Evolutionary conservation across 2,329 filamentous ascomycete genomes (phyloP), one percentile per base, ranked within the genome.

Genomic region (Colletotrichum chrysophilum): DNA sequence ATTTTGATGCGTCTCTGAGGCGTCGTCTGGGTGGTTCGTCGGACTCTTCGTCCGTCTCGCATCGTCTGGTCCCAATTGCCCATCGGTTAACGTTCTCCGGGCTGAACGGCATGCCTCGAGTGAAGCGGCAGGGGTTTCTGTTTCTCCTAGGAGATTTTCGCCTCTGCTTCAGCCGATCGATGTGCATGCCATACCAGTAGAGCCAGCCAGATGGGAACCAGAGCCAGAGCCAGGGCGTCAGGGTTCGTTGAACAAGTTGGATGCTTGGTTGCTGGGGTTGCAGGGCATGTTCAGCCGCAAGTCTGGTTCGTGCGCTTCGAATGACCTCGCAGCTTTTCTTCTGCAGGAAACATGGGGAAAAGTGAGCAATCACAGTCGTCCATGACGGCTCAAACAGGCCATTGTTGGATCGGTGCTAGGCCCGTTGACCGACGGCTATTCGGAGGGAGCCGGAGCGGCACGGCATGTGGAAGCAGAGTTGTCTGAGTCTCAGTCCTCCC

Each of bases 281-380:
- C 4, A n/a, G 36, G 34, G 55, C 68, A 72, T 34, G 62, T 67
- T 71, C 48, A 75, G 62, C 68, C 72, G 55, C 72, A 56, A 43
- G 55, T 43, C 38, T 71, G 28, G 52, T 55, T 61, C 30, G 52
- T 60, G 62, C 69, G 69, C 73, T 56, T 72, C 56, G n/a, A 8
- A 38, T 70, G 7, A 32, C 71, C 58, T 26, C 38, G 28, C 32
- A n/a, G 24, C n/a, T 38, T 21, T 14, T 3, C 26, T 48, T 28
- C 26, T 52, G 28, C 36, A 32, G 21, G 36, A 66, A 66, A 66
- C 21, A 32, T 48, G 38, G 21, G 26, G 38, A 4, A 52, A 66
- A 48, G 62, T 52, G 32, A 56, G 26, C 18, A 34, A 70, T 14
- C 7, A 36, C 7, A 52, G 30, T 21, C 60, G 21, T 30, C 34